phyloP scores from a whole-genome alignment of 495 filamentous ascomycete species.

The Penicillium antarcticum region DNA sequence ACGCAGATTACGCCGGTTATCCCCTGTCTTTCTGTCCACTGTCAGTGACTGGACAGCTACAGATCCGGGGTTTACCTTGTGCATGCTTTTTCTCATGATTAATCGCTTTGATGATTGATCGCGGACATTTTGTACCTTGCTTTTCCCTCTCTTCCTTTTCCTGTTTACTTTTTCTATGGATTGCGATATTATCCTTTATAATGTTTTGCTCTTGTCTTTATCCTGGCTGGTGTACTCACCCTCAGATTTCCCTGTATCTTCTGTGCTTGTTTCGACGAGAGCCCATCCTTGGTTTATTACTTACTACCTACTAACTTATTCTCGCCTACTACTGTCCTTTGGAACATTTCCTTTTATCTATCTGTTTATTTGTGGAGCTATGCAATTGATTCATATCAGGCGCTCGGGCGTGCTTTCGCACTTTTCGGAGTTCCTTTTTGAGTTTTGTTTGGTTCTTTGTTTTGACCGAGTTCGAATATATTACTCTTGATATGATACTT shows the following conservation, averaged over 20 bases:
- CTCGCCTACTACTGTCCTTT: constrained; percentile 6
- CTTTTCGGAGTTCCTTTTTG: not conserved
- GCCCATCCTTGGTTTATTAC: constrained; percentile 8
- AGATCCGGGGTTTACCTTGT: not conserved
- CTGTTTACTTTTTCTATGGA: constrained; percentile 17
- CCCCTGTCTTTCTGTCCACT: not conserved
- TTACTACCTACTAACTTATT: constrained; percentile 7
- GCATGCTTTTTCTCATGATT: not conserved
- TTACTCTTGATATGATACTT: not conserved
- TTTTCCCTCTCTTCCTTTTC: constrained; percentile 10
- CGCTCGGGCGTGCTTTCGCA: not conserved
- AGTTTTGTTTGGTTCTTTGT: not conserved
- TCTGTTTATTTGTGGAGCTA: not conserved
- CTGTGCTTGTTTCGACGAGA: constrained; percentile 12
- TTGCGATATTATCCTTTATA: constrained; percentile 1
- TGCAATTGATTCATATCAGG: not conserved
- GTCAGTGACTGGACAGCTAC: not conserved
- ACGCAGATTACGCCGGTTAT: not conserved
- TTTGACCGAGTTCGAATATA: too few relatives aligned
- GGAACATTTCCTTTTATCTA: not conserved
- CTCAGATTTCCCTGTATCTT: constrained; percentile 14
- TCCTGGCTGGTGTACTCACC: constrained; percentile 1
- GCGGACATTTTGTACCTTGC: constrained; percentile 2
- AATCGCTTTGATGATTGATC: not conserved
- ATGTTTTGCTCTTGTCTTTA: not conserved